A percentile compares a stretch with the other conserved stretches of the same genome.
These are phyloP conservation scores for Pseudogymnoascus sp. DNA, from an alignment of 2,329 filamentous ascomycete genomes.

Conservation along the genomic window DNA sequence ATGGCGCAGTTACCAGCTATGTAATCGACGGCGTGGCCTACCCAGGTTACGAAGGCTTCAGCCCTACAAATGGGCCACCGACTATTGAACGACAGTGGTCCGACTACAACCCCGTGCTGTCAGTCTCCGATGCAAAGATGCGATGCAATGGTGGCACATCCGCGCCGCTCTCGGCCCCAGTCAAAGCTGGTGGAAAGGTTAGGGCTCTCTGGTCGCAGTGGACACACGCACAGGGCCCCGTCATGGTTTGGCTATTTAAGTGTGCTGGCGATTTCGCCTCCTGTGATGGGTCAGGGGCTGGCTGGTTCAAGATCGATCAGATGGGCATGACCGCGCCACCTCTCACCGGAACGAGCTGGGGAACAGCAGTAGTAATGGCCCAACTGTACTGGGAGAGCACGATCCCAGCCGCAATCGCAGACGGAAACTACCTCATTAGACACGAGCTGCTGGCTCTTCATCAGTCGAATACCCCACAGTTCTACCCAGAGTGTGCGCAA, in stretches of 20 bases:
- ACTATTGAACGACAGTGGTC: slow-evolving; percentile 51
- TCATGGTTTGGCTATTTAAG: slow-evolving; percentile 50
- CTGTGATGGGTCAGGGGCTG: slow-evolving; percentile 42
- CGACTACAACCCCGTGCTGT: slow-evolving; percentile 46
- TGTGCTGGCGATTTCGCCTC: slow-evolving; percentile 39
- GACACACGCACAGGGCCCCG: slow-evolving; percentile 49
- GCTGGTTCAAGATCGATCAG: slow-evolving; percentile 53
- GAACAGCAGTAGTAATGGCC: slow-evolving; percentile 36
- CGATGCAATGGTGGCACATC: slow-evolving; percentile 48
- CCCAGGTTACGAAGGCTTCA: slow-evolving; percentile 40
- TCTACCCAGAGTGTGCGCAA: slow-evolving; percentile 50
- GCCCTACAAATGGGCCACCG: slow-evolving; percentile 37
- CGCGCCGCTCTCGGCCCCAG: slow-evolving; percentile 35
- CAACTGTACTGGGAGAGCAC: slow-evolving; percentile 41
- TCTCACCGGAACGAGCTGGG: slow-evolving; percentile 39
- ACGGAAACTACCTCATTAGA: slow-evolving; percentile 47
- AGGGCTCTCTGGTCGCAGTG: slow-evolving; percentile 46
- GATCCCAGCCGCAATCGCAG: slow-evolving; percentile 39
- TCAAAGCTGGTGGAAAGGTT: slow-evolving; percentile 39
- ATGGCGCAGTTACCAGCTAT: slow-evolving; percentile 39
- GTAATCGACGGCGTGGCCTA: slow-evolving; percentile 36
- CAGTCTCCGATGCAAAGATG: slow-evolving; percentile 39
- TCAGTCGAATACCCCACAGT: slow-evolving; percentile 42
- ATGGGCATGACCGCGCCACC: slow-evolving; percentile 38
- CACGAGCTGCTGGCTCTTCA: slow-evolving; percentile 49